These are phyloP conservation scores for Phaeomoniella chlamydospora DNA, from an alignment of 2,329 filamentous ascomycete genomes.

Conservation along the genomic window DNA sequence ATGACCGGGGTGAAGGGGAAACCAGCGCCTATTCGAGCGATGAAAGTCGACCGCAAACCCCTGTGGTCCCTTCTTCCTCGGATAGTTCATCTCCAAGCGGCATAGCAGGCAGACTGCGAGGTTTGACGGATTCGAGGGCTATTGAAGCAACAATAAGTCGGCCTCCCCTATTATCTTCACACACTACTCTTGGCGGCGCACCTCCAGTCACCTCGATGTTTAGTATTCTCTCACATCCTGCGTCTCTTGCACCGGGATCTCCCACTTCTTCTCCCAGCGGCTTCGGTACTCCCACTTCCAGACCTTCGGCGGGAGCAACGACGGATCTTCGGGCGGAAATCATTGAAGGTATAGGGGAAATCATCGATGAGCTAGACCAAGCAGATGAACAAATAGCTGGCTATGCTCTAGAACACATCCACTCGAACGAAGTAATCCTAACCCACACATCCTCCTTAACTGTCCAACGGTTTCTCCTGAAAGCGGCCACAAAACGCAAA, in stretches of 20 bases:
- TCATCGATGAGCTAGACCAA: constrained; percentile 86
- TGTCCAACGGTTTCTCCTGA: constrained; percentile 77
- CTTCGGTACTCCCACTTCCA: constrained; percentile 17
- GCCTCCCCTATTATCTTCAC: constrained; percentile 47
- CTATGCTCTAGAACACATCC: constrained; percentile 80
- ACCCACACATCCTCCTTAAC: constrained; percentile 76
- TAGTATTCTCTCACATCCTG: constrained; percentile 63
- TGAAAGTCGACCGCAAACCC: constrained; percentile 31
- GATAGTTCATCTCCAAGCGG: constrained; percentile 1
- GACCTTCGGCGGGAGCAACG: constrained; percentile 26
- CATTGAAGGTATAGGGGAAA: constrained; percentile 85
- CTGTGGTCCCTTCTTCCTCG: constrained; percentile 8
- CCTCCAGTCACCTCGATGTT: constrained; percentile 62
- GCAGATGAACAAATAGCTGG: constrained; percentile 87
- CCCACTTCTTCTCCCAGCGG: constrained; percentile 17
- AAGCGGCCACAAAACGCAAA: constrained; percentile 74
- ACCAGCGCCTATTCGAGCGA: constrained; percentile 42
- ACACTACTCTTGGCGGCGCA: constrained; percentile 44
- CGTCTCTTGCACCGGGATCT: constrained; percentile 22
- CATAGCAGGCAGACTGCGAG: constrained; percentile 4
- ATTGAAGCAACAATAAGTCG: constrained; percentile 22
- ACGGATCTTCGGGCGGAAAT: constrained; percentile 65
- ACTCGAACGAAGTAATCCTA: constrained; percentile 82
- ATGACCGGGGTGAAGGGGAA: constrained; percentile 51
- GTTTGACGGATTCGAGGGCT: constrained; percentile 3